Conservation (phyloP, 2,329 filamentous ascomycete genomes). For the Harringtonia lauricola region DNA sequence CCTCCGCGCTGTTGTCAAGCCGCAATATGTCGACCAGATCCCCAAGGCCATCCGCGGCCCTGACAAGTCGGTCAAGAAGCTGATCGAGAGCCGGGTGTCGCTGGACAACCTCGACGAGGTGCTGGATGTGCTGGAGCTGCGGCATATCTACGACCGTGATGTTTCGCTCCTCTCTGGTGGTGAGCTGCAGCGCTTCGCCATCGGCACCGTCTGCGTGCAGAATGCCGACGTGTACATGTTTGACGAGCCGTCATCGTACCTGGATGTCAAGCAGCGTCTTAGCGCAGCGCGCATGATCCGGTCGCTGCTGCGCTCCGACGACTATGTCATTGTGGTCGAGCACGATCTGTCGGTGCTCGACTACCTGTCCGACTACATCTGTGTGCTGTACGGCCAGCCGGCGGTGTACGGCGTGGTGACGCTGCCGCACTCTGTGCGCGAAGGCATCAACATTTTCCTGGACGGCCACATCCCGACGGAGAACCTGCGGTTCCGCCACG, state of each 20-base stretch:
- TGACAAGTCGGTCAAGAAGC: slow-evolving; percentile 65
- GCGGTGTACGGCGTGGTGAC: slow-evolving; percentile 98
- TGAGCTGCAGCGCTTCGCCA: slow-evolving; percentile 96
- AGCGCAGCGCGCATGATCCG: slow-evolving; percentile 87
- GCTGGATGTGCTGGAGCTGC: slow-evolving; percentile 54
- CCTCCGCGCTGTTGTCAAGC: slow-evolving; percentile 95
- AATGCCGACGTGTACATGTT: slow-evolving; percentile 99
- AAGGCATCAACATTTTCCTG: slow-evolving; percentile 98
- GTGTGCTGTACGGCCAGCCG: slow-evolving; percentile 89
- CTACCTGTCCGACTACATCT: slow-evolving; percentile 97
- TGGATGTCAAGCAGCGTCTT: slow-evolving; percentile 98
- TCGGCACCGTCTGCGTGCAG: slow-evolving; percentile 90
- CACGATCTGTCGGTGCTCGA: slow-evolving; percentile 98
- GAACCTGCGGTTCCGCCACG: slow-evolving; percentile 95
- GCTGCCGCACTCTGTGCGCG: slow-evolving; percentile 86
- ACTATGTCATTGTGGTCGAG: slow-evolving; percentile 98
- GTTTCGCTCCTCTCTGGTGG: slow-evolving; percentile 87
- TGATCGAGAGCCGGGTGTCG: slow-evolving; percentile 66
- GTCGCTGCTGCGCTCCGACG: slow-evolving; percentile 73
- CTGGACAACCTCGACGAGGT: slow-evolving; percentile 76
- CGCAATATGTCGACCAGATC: slow-evolving; percentile 98
- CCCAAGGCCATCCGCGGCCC: slow-evolving; percentile 79
- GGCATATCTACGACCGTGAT: slow-evolving; percentile 78
- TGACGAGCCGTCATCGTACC: slow-evolving; percentile 95
- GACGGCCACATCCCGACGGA: slow-evolving; percentile 94